Percentiles rank a stretch among this genome's conserved stretches.
Conservation (phyloP, 2,329 filamentous ascomycete species). For the Aureobasidium pullulans region DNA sequence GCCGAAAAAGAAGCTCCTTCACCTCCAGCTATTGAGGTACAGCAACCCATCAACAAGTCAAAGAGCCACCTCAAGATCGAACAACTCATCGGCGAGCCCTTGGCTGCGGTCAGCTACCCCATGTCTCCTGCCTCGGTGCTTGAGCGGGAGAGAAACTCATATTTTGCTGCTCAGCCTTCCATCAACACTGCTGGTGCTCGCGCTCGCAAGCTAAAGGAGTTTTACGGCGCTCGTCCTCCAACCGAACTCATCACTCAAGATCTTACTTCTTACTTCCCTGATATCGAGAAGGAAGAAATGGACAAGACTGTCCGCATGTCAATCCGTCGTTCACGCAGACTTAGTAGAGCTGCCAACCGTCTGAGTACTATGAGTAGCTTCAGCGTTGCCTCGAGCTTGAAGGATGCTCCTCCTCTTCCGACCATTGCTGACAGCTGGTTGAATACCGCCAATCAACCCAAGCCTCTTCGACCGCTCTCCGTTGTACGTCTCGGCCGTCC, state of each 20-base stretch:
- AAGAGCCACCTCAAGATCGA: constrained; percentile 82
- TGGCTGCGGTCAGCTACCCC: constrained; percentile 78
- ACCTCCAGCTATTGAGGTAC: constrained; percentile 49
- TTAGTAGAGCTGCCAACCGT: constrained; percentile 88
- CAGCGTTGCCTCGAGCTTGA: constrained; percentile 85
- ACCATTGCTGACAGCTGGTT: constrained; percentile 95
- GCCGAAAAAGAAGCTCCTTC: constrained; percentile 64
- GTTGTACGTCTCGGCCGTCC: constrained; percentile 51
- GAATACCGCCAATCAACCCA: constrained; percentile 43
- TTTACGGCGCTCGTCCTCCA: constrained; percentile 85
- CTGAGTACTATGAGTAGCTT: constrained; percentile 90
- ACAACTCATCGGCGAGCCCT: constrained; percentile 79
- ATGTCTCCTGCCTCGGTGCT: constrained; percentile 67
- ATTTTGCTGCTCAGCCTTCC: constrained; percentile 31
- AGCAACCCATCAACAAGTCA: constrained; percentile 61
- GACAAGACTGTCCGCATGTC: constrained; percentile 92
- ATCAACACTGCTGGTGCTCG: constrained; percentile 26
- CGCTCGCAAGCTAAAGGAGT: constrained; percentile 59
- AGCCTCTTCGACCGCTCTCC: constrained; percentile 51
- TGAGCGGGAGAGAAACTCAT: constrained; percentile 55
- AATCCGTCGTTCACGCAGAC: constrained; percentile 77
- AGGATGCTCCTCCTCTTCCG: constrained; percentile 88
- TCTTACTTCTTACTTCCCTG: constrained; percentile 92
- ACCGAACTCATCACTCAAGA: constrained; percentile 97
- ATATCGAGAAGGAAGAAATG: constrained; percentile 88